phyloP scores from a whole-genome alignment of 768 basidiomycete species.

The Jaapia argillacea region DNA sequence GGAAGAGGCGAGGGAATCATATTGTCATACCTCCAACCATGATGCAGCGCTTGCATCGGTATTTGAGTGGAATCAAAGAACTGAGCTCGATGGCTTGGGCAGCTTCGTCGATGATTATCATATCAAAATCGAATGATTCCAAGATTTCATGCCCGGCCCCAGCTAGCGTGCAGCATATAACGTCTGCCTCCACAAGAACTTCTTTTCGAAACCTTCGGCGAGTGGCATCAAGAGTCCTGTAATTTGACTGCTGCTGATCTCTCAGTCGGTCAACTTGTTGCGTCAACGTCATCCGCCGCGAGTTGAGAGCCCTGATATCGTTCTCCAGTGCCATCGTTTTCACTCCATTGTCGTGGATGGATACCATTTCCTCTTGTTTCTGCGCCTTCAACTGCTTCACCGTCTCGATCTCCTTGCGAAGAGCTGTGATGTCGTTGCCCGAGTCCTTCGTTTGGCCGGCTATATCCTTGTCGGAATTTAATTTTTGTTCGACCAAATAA shows the following conservation, averaged over 20 bases:
- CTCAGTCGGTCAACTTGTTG: slow-evolving; percentile 66
- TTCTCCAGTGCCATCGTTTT: slow-evolving; percentile 49
- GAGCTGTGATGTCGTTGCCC: slow-evolving; percentile 41
- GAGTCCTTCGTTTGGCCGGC: slow-evolving; percentile 36
- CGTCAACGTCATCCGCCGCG: slow-evolving; percentile 51
- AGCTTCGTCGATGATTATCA: slow-evolving; percentile 96
- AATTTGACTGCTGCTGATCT: slow-evolving; percentile 76
- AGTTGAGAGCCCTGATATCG: slow-evolving; percentile 59
- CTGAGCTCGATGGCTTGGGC: slow-evolving; percentile 95
- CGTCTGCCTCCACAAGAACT: slow-evolving; percentile 81
- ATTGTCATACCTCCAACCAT: slow-evolving; percentile 73
- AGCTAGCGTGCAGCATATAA: slow-evolving; percentile 89
- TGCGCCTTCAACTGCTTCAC: slow-evolving; percentile 49
- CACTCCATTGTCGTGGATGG: slow-evolving; percentile 45
- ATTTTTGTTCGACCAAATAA: slow-evolving; percentile 69
- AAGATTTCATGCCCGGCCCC: slow-evolving; percentile 88
- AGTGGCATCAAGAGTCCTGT: slow-evolving; percentile 73
- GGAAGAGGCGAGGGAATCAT: background rate
- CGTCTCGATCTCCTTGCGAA: slow-evolving; percentile 61
- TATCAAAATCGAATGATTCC: slow-evolving; percentile 80
- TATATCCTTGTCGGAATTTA: slow-evolving; percentile 32
- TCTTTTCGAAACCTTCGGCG: slow-evolving; percentile 64
- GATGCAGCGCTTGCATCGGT: slow-evolving; percentile 70
- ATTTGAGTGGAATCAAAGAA: slow-evolving; percentile 91
- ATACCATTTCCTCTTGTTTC: slow-evolving; percentile 52